Conservation (phyloP, 2,329 filamentous ascomycete genomes). For the Zasmidium citrigriseum region DNA sequence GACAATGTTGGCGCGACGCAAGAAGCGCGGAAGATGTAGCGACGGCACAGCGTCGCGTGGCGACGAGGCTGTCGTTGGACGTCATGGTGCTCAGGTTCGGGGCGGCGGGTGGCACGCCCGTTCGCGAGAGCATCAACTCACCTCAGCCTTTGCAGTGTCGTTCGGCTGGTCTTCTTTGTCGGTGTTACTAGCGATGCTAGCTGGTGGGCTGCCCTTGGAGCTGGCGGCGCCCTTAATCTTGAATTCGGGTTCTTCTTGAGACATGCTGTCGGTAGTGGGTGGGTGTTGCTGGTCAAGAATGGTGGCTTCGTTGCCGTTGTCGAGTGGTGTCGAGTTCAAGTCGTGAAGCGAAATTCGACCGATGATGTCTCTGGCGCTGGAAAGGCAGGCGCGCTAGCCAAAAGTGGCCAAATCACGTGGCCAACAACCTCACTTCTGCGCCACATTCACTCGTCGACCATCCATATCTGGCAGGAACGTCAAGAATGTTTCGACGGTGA, state of each 20-base stretch:
- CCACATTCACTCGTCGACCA: too few species aligned
- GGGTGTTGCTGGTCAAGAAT: not conserved
- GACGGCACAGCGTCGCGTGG: not conserved
- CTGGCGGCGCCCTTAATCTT: constrained; percentile 26
- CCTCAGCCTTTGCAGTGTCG: constrained; percentile 16
- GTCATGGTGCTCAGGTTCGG: not conserved
- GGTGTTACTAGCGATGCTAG: constrained; percentile 1
- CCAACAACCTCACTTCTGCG: too few species aligned
- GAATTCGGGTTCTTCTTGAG: constrained; percentile 20
- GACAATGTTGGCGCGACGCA: not conserved
- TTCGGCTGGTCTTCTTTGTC: constrained; percentile 13
- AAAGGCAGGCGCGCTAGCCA: not conserved
- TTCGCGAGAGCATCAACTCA: constrained; percentile 16
- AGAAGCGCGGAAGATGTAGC: not conserved
- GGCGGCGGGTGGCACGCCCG: not conserved
- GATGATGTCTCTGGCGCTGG: too few species aligned
- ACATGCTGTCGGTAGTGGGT: constrained; percentile 15
- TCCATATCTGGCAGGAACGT: too few species aligned
- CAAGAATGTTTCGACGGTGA: too few species aligned
- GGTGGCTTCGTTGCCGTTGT: not conserved
- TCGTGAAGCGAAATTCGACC: too few species aligned
- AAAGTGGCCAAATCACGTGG: too few species aligned
- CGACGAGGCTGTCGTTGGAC: not conserved
- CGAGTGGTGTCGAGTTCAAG: not conserved
- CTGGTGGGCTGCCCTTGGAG: constrained; percentile 3